Evolutionary conservation across 495 filamentous ascomycete species (phyloP).

Genomic region (Penicillium egyptiacum): DNA sequence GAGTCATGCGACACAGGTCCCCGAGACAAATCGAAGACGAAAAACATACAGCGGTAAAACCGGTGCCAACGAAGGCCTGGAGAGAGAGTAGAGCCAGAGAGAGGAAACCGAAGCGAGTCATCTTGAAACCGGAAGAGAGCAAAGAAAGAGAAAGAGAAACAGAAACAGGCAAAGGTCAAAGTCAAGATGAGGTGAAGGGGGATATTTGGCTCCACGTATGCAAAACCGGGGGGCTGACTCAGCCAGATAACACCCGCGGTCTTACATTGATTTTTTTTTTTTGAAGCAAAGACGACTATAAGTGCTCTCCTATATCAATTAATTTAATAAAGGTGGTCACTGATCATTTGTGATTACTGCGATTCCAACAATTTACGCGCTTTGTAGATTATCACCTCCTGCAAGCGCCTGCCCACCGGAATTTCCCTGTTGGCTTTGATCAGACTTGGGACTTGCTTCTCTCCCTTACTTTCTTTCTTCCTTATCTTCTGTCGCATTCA

Average conservation of each 20-base stretch:
- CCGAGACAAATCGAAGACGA: constrained; percentile 4
- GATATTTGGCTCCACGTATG: constrained; percentile 25
- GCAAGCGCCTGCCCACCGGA: constrained; percentile 11
- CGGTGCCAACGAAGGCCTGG: constrained; percentile 62
- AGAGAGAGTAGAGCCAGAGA: constrained; percentile 69
- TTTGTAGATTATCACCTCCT: constrained; percentile 9
- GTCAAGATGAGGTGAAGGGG: constrained; percentile 12
- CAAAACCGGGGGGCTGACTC: constrained; percentile 12
- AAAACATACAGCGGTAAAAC: constrained; percentile 59
- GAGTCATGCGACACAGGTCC: constrained; percentile 9
- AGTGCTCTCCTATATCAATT: constrained; percentile 5
- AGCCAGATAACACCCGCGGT: constrained; percentile 13
- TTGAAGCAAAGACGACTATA: constrained; percentile 10
- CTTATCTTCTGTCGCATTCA: constrained; percentile 16
- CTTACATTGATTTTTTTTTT: constrained; percentile 15
- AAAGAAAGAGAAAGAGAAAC: constrained; percentile 18
- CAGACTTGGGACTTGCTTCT: constrained; percentile 13
- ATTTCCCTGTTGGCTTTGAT: constrained; percentile 7
- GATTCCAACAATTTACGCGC: constrained; percentile 2
- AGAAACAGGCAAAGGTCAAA: constrained; percentile 10
- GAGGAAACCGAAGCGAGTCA: constrained; percentile 73
- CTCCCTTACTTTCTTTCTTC: constrained; percentile 14
- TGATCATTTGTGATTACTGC: neutral
- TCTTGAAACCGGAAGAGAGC: constrained; percentile 43
- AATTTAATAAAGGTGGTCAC: constrained; percentile 12